phyloP scores from a whole-genome alignment of 2,329 filamentous ascomycete genomes.

The Xylaria sp. region DNA sequence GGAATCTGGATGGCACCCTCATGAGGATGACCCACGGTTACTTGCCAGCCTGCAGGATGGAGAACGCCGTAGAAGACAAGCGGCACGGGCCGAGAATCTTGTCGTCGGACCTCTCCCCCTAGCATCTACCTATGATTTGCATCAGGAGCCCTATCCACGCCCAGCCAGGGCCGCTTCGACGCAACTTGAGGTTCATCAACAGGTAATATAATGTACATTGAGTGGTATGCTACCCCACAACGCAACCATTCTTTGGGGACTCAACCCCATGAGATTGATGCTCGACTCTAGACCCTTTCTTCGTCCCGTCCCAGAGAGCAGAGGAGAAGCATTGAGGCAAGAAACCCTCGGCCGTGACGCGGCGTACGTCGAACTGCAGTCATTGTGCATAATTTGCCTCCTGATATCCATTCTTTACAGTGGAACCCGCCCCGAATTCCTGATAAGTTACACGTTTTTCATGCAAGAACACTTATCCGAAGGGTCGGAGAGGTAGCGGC shows the following conservation, averaged over 20 bases:
- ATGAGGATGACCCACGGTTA: constrained; percentile 1
- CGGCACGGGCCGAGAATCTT: constrained; percentile 8
- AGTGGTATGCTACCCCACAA: constrained; percentile 8
- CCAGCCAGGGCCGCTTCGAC: constrained; percentile 22
- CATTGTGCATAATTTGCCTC: constrained; percentile 5
- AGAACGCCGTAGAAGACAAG: neutral
- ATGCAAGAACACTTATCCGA: neutral
- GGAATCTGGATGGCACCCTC: neutral
- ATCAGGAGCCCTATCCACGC: constrained; percentile 11
- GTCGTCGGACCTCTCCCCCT: constrained; percentile 5
- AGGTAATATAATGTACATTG: constrained; percentile 1
- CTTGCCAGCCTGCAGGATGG: neutral
- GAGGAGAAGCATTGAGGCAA: neutral
- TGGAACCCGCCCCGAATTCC: constrained; percentile 3
- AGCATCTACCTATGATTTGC: constrained; percentile 7
- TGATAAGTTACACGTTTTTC: constrained; percentile 1
- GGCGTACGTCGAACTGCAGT: constrained; percentile 6
- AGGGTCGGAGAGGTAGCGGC: constrained; percentile 6
- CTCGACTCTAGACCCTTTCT: constrained; percentile 7
- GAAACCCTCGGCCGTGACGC: constrained; percentile 5
- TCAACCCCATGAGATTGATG: constrained; percentile 2
- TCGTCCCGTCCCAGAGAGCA: neutral
- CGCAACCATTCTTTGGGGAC: constrained; percentile 14
- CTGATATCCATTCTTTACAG: constrained; percentile 5
- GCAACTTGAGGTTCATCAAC: constrained; percentile 11